Evolutionary conservation across 129 eudicot species (phyloP).

Genomic region (Heracleum sosnowskyi): DNA sequence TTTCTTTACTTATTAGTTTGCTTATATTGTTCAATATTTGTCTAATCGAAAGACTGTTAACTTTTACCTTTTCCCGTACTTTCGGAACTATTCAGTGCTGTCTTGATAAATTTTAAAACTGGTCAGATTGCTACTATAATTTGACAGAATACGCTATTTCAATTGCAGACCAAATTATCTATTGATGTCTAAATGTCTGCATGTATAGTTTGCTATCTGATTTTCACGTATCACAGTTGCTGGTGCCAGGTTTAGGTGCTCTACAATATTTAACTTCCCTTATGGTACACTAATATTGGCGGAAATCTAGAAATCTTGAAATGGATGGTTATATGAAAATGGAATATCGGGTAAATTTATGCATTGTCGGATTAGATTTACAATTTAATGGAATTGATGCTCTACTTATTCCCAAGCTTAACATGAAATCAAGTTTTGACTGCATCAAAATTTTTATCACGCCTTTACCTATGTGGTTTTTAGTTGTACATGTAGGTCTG

Average conservation of each 20-base stretch:
- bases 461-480: neutral
- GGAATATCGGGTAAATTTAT: neutral
- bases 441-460: neutral
- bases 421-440: neutral
- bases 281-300: neutral
- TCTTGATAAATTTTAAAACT: neutral
- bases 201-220: neutral
- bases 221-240: neutral
- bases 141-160: neutral
- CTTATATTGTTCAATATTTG: neutral
- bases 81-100: neutral
- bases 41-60: neutral
- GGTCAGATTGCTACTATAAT: neutral
- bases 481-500: neutral
- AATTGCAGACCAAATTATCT: neutral
- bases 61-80: neutral
- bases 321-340: neutral
- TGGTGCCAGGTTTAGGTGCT: neutral
- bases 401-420: neutral
- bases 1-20: constrained; percentile 5
- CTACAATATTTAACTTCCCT: neutral
- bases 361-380: neutral
- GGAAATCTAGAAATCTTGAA: neutral
- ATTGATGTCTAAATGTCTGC: neutral
- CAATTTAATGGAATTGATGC: neutral